phyloP scores from a whole-genome alignment of 495 filamentous ascomycete genomes.

The Cudoniella acicularis region DNA sequence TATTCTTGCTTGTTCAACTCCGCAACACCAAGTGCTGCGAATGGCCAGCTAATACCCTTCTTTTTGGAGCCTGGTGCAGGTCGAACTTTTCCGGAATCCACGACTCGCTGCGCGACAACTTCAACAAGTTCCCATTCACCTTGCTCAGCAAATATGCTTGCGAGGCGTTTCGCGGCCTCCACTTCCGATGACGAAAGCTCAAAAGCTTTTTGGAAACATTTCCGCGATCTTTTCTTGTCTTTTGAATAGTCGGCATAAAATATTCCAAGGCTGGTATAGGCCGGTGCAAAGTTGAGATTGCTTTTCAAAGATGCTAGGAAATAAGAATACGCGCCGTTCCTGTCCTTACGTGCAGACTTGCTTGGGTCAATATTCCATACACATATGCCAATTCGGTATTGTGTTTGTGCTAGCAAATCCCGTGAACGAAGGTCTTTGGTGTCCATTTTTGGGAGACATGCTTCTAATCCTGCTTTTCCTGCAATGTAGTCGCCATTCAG shows the following conservation, averaged over 20 bases:
- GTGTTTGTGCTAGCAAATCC: constrained; percentile 74
- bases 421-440: constrained; percentile 50
- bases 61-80: constrained; percentile 87
- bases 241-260: constrained; percentile 89
- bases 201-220: constrained; percentile 95
- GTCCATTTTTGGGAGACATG: constrained; percentile 46
- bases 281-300: constrained; percentile 85
- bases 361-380: constrained; percentile 80
- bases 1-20: constrained; percentile 95
- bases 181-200: constrained; percentile 88
- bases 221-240: constrained; percentile 77
- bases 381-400: constrained; percentile 85
- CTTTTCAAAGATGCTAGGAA: constrained; percentile 82
- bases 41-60: constrained; percentile 92
- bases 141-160: constrained; percentile 77
- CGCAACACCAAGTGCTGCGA: constrained; percentile 92
- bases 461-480: constrained; percentile 64
- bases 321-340: constrained; percentile 71
- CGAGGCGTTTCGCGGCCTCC: constrained; percentile 81
- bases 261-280: constrained; percentile 92
- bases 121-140: constrained; percentile 97
- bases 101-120: constrained; percentile 81
- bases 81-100: constrained; percentile 86
- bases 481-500: constrained; percentile 68
- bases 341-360: constrained; percentile 65